A percentile compares a stretch with the other conserved stretches of the same genome.
phyloP scores from a whole-genome alignment of 2,329 filamentous ascomycete species.

The Phaeosphaeriaceae sp. region DNA sequence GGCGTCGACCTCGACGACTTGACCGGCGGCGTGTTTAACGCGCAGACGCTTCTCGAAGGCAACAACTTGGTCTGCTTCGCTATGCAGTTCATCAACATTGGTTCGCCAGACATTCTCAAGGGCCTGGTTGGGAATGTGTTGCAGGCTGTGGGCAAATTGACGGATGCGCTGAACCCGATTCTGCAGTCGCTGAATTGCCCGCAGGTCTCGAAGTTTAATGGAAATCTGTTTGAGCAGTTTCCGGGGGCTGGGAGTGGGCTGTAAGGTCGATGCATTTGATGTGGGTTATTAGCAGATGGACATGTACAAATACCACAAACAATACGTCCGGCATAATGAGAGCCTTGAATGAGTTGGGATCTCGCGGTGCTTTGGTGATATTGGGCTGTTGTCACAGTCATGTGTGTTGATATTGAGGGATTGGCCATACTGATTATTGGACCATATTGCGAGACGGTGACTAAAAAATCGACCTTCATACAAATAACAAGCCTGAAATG shows the following conservation, averaged over 20 bases:
- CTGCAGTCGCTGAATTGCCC: conserved; percentile 18
- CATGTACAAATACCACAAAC: not conserved
- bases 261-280: not conserved
- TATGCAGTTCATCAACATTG: conserved; percentile 21
- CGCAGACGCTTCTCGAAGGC: conserved; percentile 16
- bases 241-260: not conserved
- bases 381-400: too few species aligned
- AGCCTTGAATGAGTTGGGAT: not conserved
- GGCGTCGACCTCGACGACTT: conserved; percentile 24
- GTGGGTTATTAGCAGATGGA: not conserved
- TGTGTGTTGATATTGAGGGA: too few species aligned
- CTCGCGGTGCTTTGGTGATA: too few species aligned
- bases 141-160: conserved; percentile 21
- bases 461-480: too few species aligned
- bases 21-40: conserved; percentile 25
- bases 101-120: conserved; percentile 18
- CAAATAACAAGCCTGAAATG: too few species aligned
- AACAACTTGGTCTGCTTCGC: conserved; percentile 27
- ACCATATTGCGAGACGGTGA: too few species aligned
- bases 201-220: conserved; percentile 19
- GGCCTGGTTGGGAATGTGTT: conserved; percentile 21
- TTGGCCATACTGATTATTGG: too few species aligned
- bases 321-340: not conserved
- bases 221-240: conserved; percentile 1
- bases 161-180: conserved; percentile 20